Percentiles rank a stretch among this genome's conserved stretches.
Evolutionary conservation across 2,329 filamentous ascomycete genomes (phyloP).

Genomic region (Parafenestella ontariensis): DNA sequence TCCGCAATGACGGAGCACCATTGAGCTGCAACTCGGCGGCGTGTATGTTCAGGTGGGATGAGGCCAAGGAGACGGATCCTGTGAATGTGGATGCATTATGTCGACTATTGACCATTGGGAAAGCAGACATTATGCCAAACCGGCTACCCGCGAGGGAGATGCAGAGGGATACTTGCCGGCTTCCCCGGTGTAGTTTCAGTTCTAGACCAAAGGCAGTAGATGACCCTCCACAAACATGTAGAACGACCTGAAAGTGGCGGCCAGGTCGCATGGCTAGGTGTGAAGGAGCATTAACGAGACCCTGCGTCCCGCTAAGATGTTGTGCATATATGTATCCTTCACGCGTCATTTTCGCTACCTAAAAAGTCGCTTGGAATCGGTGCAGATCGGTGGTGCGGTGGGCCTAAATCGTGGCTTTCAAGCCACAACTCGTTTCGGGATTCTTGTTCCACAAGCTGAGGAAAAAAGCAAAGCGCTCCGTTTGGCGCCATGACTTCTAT

Average conservation of each 20-base stretch:
- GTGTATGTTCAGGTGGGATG: not conserved
- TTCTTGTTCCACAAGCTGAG: conserved; percentile 10
- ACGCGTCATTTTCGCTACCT: conserved; percentile 13
- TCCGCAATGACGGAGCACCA: not conserved
- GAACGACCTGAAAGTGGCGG: conserved; percentile 7
- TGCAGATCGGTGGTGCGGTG: conserved; percentile 19
- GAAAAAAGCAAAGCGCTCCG: conserved; percentile 11
- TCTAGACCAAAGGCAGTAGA: conserved; percentile 14
- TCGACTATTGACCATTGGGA: not conserved
- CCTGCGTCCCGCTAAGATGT: conserved; percentile 8
- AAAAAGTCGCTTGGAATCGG: not conserved
- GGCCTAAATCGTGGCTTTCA: conserved; percentile 15
- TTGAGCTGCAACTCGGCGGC: not conserved
- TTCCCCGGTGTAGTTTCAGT: conserved; percentile 12
- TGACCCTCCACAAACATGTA: not conserved
- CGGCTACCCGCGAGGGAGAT: conserved; percentile 3
- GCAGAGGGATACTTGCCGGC: conserved; percentile 12
- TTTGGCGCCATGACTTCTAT: not conserved
- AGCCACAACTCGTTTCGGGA: conserved; percentile 5
- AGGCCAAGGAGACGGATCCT: not conserved
- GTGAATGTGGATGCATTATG: not conserved
- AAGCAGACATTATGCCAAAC: conserved; percentile 4
- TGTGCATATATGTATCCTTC: conserved; percentile 6
- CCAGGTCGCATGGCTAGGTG: conserved; percentile 9
- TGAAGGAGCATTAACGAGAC: conserved; percentile 4